These are phyloP conservation scores for Lyophyllum semitale DNA, from an alignment of 768 basidiomycete species.

Conservation along the genomic window DNA sequence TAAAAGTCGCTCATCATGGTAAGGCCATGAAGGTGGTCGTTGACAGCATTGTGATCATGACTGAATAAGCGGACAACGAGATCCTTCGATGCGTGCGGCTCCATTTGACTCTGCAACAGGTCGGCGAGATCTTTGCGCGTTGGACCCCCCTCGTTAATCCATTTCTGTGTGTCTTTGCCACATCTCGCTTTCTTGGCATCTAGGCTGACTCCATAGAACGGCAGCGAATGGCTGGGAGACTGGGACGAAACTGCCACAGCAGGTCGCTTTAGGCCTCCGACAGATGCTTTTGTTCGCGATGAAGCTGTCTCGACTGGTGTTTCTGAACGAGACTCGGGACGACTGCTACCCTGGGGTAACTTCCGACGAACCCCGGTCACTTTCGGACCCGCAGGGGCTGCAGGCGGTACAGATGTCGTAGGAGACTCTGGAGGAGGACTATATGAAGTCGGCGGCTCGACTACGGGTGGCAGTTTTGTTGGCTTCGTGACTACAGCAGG, in stretches of 20 bases:
- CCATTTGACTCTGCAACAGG: slow-evolving; percentile 89
- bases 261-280: slow-evolving; percentile 47
- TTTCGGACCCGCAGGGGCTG: slow-evolving; percentile 49
- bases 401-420: slow-evolving; percentile 31
- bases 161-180: slow-evolving; percentile 74
- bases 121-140: slow-evolving; percentile 88
- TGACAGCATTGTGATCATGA: slow-evolving; percentile 93
- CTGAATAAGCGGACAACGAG: slow-evolving; percentile 83
- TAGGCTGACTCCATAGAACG: slow-evolving; percentile 53
- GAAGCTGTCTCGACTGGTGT: slow-evolving; percentile 36
- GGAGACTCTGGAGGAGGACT: slow-evolving; percentile 51
- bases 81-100: slow-evolving; percentile 75
- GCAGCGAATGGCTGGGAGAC: slow-evolving; percentile 33
- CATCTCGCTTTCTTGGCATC: slow-evolving; percentile 70
- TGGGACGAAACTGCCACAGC: slow-evolving; percentile 34
- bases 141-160: slow-evolving; percentile 85
- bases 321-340: slow-evolving; percentile 53
- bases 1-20: slow-evolving; percentile 77
- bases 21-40: slow-evolving; percentile 85
- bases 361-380: slow-evolving; percentile 70
- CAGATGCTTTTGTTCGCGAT: slow-evolving; percentile 35
- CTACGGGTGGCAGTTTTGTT: slow-evolving; percentile 21
- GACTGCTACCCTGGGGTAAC: slow-evolving; percentile 61
- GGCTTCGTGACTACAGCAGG: background rate
- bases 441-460: slow-evolving; percentile 28